phyloP scores from a whole-genome alignment of 225 moss, liverwort and hornwort genomes.

The Pleurozium schreberi region DNA sequence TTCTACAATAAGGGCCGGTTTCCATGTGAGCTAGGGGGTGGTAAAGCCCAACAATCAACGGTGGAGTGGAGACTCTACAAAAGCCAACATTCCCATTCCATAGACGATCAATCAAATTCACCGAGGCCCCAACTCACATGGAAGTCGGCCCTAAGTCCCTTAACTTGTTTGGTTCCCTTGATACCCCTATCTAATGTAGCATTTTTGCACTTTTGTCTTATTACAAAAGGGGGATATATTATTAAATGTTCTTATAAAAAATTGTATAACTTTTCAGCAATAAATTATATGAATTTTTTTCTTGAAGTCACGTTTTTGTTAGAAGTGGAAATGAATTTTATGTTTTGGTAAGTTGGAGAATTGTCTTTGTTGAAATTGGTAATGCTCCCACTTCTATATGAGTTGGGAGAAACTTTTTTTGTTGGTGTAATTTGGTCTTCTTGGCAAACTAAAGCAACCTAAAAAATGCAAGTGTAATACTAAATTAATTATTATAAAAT shows the following conservation, averaged over 20 bases:
- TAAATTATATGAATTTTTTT: rapidly evolving
- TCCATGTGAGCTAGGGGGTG: no score
- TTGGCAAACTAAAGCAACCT: not conserved
- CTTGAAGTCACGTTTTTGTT: not conserved
- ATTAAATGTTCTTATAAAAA: not conserved
- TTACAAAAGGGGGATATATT: no score
- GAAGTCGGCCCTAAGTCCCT: no score
- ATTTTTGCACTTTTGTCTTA: not conserved
- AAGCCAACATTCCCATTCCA: no score
- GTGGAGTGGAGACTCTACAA: no score
- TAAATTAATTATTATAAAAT: not conserved
- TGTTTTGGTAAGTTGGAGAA: not conserved
- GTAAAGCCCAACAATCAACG: no score
- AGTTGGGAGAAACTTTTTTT: no score
- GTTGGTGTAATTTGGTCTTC: not conserved
- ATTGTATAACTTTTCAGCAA: not conserved
- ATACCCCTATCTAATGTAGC: no score
- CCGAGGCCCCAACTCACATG: no score
- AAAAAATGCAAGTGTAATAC: not conserved
- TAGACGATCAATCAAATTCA: no score
- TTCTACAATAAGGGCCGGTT: no score
- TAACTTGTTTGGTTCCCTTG: no score
- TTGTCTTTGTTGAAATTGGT: rapidly evolving
- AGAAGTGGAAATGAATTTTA: not conserved
- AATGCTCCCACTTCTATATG: not conserved